Percentiles rank a stretch among this genome's conserved stretches.
phyloP scores from a whole-genome alignment of 2,329 filamentous ascomycete species.

The Coniochaeta hoffmannii region DNA sequence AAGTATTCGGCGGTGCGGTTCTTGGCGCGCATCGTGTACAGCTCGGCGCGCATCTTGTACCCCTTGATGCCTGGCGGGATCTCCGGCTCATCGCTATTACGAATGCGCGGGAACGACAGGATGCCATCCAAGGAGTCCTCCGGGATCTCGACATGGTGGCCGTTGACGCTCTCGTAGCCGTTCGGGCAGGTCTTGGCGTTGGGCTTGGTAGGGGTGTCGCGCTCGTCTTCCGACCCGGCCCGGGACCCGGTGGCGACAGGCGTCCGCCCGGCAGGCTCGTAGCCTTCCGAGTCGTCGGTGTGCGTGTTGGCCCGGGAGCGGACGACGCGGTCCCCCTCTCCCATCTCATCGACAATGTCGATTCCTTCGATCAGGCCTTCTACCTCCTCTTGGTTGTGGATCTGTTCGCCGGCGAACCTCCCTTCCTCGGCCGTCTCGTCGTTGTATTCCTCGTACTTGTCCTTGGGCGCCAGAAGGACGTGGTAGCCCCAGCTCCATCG shows the following conservation, averaged over 20 bases:
- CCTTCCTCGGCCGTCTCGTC: slow-evolving; percentile 48
- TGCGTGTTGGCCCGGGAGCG: slow-evolving; percentile 12
- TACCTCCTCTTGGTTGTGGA: slow-evolving; percentile 33
- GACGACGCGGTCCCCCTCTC: slow-evolving; percentile 21
- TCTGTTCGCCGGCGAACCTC: slow-evolving; percentile 45
- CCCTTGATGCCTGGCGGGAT: slow-evolving; percentile 33
- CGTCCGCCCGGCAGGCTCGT: slow-evolving; percentile 49
- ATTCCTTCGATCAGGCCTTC: slow-evolving; percentile 36
- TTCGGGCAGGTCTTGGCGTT: slow-evolving; percentile 7
- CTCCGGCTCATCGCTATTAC: slow-evolving; percentile 32
- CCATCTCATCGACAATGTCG: slow-evolving; percentile 32
- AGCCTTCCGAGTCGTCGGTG: slow-evolving; percentile 38
- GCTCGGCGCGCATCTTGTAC: slow-evolving; percentile 27
- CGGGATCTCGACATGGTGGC: slow-evolving; percentile 25
- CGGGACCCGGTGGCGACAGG: slow-evolving; percentile 43
- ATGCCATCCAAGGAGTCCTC: slow-evolving; percentile 43
- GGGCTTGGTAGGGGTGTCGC: slow-evolving; percentile 17
- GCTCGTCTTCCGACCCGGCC: slow-evolving; percentile 42
- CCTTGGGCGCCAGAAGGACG: slow-evolving; percentile 80
- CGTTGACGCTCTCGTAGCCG: slow-evolving; percentile 2
- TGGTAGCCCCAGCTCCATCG: slow-evolving; percentile 99
- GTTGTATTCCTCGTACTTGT: slow-evolving; percentile 60
- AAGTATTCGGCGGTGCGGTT: slow-evolving; percentile 13
- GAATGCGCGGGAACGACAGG: slow-evolving; percentile 54
- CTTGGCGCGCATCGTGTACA: slow-evolving; percentile 21